Base-by-base conservation (phyloP, 805 yeast genomes). In the Wickerhamiella parazyma region DNA sequence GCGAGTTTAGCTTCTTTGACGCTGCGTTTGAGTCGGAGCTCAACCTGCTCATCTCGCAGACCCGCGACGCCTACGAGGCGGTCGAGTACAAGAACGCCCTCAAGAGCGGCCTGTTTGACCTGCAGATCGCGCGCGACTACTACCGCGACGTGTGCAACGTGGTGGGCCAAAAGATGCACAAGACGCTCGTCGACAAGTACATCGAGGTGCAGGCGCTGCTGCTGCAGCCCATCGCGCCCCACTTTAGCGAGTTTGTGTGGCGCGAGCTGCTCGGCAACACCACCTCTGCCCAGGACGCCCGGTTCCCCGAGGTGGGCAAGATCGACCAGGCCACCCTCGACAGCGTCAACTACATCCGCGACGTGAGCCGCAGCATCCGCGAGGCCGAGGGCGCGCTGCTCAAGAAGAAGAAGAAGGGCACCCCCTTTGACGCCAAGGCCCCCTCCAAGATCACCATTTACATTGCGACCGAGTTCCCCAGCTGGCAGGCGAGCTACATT, bases 171-270 rank as follows among this genome's bases (percentile, higher is more conserved):
- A 55, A 53, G 14, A 84, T 91, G 94, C 94, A 84, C 68, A 73
- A 69, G 53, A 94, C 83, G 55, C 71, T 91, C 50, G 79, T 85
- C 33, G 57, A 75, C 51, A 76, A 79, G 55, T 91, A 85, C 61
- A 82, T 91, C 54, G 94, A 86, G 65, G 67, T 76, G 25, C 98
- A 91, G 69, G 79, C 79, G 16, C 71, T 91, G 54, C 64, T 87
- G 60, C 66, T 91, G 53, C 76, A 94, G 14, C 98, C 98, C 50
- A 69, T 91, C 54, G 93, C 97, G 36, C 97, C 98, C 39, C 98
- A 91, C 64, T 86, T 89, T 62, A 77, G 91, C 51, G 98, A 91
- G 55, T 84, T 76, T 66, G 68, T 89, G 46, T 85, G 83, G 73
- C 75, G 80, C 59, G 97, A 89, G 52, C 69, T 86, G 36, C 69